Evolutionary conservation across 768 basidiomycete species (phyloP).

Genomic region (Sarcomyxa edulis): DNA sequence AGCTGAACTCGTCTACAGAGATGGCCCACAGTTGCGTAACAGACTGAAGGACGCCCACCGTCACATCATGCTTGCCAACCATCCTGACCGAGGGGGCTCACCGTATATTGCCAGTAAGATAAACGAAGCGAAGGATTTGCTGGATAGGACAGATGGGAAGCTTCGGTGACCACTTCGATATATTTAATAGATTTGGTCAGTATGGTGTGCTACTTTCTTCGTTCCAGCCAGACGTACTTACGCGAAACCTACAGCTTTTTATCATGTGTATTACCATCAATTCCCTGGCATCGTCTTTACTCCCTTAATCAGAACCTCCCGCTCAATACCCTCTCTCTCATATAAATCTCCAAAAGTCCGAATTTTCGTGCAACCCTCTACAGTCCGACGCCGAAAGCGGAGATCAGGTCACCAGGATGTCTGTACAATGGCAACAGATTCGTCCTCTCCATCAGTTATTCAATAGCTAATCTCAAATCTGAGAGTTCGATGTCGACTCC

Average conservation of each 20-base stretch:
- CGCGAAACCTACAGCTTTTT: conserved; percentile 4
- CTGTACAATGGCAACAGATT: too few species aligned
- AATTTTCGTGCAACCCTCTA: too few species aligned
- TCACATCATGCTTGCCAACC: conserved; percentile 96
- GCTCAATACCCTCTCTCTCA: too few species aligned
- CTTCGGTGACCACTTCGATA: conserved; percentile 24
- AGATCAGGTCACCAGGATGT: too few species aligned
- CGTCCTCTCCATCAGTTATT: too few species aligned
- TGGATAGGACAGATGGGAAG: conserved; percentile 74
- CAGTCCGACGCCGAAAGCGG: too few species aligned
- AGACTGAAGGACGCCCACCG: conserved; percentile 94
- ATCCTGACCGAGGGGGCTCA: conserved; percentile 97
- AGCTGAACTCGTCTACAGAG: conserved; percentile 61
- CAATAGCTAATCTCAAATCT: too few species aligned
- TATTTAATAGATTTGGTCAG: too few species aligned
- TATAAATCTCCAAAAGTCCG: too few species aligned
- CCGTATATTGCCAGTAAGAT: conserved; percentile 98
- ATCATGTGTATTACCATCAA: conserved; percentile 5
- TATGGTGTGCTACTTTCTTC: too few species aligned
- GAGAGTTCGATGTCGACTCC: too few species aligned
- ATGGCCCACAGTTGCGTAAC: conserved; percentile 68
- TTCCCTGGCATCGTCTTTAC: neutral
- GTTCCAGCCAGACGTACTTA: too few species aligned
- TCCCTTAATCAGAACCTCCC: neutral
- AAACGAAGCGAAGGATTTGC: conserved; percentile 93